A percentile compares a stretch with the other conserved stretches of the same genome.
These are phyloP conservation scores for Chlamydomonas schloesseri DNA, from an alignment of 139 green algal genomes.

Conservation along the genomic window DNA sequence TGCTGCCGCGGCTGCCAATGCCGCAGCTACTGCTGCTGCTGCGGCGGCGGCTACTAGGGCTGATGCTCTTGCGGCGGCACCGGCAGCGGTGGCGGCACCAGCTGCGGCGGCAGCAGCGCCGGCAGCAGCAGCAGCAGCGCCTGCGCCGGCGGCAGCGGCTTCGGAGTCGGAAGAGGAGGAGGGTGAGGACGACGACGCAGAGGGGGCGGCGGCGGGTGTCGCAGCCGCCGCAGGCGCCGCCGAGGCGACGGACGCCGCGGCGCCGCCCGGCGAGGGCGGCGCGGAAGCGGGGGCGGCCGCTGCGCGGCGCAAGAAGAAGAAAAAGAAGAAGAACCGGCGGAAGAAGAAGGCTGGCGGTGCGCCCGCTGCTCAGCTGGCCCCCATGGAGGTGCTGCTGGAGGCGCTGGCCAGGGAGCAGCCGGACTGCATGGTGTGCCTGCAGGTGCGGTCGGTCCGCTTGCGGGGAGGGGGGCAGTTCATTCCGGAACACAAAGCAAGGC, in stretches of 20 bases:
- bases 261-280: background rate
- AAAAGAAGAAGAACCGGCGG: background rate
- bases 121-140: background rate
- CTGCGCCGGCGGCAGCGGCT: background rate
- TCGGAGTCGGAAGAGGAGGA: background rate
- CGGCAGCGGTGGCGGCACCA: background rate
- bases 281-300: background rate
- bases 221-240: background rate
- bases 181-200: background rate
- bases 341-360: no score
- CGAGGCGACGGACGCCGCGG: background rate
- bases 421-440: conserved; percentile 13
- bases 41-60: background rate
- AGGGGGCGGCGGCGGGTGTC: background rate
- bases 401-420: background rate
- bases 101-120: background rate
- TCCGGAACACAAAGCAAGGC: no score
- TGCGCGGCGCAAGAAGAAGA: background rate
- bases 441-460: background rate
- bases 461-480: no score
- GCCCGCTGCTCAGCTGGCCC: background rate
- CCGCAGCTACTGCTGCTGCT: background rate
- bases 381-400: background rate
- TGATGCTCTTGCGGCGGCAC: background rate
- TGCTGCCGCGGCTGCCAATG: no score